Conservation (phyloP, 257 asterid genomes). For the Solanum paucissectum region DNA sequence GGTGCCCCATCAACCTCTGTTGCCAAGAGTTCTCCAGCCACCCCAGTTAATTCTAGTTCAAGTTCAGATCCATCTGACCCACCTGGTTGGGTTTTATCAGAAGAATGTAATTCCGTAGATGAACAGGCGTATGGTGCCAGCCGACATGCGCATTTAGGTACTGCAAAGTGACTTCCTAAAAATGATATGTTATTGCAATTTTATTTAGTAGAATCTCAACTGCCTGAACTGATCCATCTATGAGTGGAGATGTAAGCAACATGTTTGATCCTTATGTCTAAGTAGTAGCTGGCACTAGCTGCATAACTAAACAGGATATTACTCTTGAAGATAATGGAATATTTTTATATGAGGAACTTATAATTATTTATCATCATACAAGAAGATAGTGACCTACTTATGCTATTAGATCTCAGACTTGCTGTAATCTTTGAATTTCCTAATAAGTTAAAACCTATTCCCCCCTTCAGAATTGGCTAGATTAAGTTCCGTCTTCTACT, state of each 20-base stretch:
- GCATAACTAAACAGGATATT: not conserved
- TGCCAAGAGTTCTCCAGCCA: slow-evolving; percentile 62
- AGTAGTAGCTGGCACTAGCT: not conserved
- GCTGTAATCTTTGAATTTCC: not conserved
- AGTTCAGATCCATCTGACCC: slow-evolving; percentile 27
- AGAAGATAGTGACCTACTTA: not conserved
- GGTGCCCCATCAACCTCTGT: slow-evolving; percentile 61
- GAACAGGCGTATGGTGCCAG: slow-evolving; percentile 16
- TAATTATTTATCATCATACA: not conserved
- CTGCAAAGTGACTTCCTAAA: not conserved
- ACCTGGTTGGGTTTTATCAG: slow-evolving; percentile 28
- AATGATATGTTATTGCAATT: not conserved
- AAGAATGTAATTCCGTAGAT: slow-evolving; percentile 28
- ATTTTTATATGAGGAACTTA: not conserved
- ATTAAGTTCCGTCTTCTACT: slow-evolving; percentile 4
- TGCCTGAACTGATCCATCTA: not conserved
- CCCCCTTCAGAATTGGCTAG: slow-evolving; percentile 1
- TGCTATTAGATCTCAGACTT: not conserved
- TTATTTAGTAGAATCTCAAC: not conserved
- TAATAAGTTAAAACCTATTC: not conserved
- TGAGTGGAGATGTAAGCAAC: not conserved
- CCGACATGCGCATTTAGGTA: slow-evolving; percentile 21
- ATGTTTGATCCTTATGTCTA: not conserved
- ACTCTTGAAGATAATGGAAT: not conserved
- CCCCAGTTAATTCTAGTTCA: slow-evolving; percentile 44